phyloP scores from a whole-genome alignment of 1,284 basidiomycete species.

The Ceratobasidium sp. region DNA sequence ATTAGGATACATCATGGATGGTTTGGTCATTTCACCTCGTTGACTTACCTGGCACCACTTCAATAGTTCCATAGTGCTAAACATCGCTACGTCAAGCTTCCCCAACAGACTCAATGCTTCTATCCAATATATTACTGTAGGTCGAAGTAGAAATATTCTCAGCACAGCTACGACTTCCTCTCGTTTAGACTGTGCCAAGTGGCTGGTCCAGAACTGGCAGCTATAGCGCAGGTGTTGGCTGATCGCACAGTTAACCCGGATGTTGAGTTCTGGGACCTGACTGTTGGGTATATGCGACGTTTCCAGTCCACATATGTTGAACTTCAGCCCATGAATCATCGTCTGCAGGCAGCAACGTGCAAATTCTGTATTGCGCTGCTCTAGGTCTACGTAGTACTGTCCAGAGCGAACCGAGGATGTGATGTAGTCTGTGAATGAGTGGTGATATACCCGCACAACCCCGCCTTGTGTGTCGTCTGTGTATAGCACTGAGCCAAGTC shows the following conservation, averaged over 20 bases:
- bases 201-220: conserved; percentile 11
- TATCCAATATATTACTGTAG: conserved; percentile 29
- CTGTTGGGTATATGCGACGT: neutral
- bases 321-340: conserved; percentile 7
- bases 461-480: neutral
- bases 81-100: neutral
- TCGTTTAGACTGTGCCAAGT: neutral
- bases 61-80: neutral
- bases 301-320: conserved; percentile 29
- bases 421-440: conserved; percentile 9
- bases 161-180: neutral
- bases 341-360: conserved; percentile 14
- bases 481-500: conserved; percentile 31
- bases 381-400: neutral
- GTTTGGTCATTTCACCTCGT: too few species aligned
- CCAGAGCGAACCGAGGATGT: conserved; percentile 4
- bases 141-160: neutral
- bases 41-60: conserved; percentile 3
- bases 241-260: neutral
- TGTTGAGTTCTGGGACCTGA: neutral
- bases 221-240: neutral
- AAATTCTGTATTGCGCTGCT: neutral
- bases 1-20: too few species aligned
- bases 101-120: conserved; percentile 36
- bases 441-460: conserved; percentile 24